These are phyloP conservation scores for Exidia glandulosa DNA, from an alignment of 768 basidiomycete species.

Conservation along the genomic window DNA sequence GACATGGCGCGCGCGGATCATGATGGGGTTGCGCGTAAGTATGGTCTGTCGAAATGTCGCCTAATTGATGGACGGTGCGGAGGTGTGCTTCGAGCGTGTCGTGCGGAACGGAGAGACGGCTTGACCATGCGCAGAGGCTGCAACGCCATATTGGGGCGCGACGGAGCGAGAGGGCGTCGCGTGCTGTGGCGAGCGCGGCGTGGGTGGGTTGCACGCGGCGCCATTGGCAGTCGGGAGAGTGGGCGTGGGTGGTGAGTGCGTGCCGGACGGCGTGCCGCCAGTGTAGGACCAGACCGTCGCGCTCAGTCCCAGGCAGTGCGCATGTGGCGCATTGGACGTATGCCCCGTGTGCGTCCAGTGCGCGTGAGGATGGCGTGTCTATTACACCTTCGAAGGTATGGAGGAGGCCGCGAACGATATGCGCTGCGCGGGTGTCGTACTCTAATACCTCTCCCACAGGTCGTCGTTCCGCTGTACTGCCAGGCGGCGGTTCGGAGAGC, in stretches of 20 bases:
- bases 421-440: neutral
- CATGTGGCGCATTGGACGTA: neutral
- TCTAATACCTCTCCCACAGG: neutral
- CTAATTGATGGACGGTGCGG: neutral
- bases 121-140: neutral
- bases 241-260: neutral
- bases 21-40: neutral
- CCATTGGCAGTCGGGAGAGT: neutral
- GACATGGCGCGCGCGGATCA: neutral
- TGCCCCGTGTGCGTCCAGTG: neutral
- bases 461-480: too few species aligned
- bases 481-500: neutral
- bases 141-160: neutral
- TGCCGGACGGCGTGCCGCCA: neutral
- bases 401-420: neutral
- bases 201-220: neutral
- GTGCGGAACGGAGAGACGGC: neutral
- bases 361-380: neutral
- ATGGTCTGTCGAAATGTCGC: neutral
- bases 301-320: neutral
- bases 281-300: neutral
- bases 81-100: neutral
- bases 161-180: neutral
- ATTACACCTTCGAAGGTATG: neutral
- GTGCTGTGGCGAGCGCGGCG: neutral